Percentiles rank a stretch among this genome's conserved stretches.
Evolutionary conservation across 169 alveolate species (phyloP).

Genomic region (Perkinsus marinus): DNA sequence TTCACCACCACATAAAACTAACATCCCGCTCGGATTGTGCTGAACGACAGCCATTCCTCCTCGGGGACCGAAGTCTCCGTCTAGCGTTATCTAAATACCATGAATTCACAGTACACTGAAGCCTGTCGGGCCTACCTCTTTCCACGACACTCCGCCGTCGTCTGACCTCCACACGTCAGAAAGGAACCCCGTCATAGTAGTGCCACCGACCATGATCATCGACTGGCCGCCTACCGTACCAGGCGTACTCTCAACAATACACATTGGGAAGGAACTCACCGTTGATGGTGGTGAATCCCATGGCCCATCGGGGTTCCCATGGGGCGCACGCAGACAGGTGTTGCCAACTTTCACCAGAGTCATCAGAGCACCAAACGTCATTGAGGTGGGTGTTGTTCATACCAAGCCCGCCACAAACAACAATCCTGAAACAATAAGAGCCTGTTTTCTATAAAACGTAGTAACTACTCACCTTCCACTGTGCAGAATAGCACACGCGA

Average conservation of each 20-base stretch:
- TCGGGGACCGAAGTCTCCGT: background rate
- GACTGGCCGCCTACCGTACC: background rate
- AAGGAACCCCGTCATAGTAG: background rate
- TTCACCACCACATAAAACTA: background rate
- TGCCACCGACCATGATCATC: background rate
- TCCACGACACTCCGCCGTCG: background rate
- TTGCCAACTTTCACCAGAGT: background rate
- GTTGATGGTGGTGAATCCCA: background rate
- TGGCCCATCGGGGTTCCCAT: background rate
- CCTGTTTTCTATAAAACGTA: too few relatives aligned
- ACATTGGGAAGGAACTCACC: background rate
- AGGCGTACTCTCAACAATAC: background rate
- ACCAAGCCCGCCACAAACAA: background rate
- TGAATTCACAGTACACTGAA: background rate
- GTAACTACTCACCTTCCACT: background rate
- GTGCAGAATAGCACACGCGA: background rate
- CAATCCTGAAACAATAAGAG: background rate
- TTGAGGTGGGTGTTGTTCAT: background rate
- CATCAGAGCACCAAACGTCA: background rate
- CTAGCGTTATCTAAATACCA: background rate
- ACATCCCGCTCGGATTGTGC: background rate
- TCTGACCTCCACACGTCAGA: background rate
- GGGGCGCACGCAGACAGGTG: background rate
- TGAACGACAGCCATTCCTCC: background rate
- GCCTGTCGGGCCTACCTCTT: background rate